Conservation (phyloP, 306 rosid species). For the Malus orientalis region DNA sequence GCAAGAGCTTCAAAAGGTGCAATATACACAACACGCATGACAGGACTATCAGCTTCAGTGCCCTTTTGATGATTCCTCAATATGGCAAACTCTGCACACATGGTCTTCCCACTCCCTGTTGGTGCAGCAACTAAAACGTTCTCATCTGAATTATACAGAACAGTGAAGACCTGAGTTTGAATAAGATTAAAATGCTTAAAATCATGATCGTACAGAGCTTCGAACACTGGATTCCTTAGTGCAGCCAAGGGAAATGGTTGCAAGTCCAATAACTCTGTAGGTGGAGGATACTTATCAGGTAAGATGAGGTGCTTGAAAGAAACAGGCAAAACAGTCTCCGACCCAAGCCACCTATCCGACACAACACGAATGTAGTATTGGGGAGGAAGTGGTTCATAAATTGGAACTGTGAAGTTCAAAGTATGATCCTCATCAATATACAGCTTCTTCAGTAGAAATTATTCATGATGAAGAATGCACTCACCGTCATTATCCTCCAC, state of each 20-base stretch:
- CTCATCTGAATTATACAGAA: conserved; percentile 72
- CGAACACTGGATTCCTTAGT: conserved; percentile 60
- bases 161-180: conserved; percentile 90
- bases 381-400: conserved; percentile 84
- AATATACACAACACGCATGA: conserved; percentile 71
- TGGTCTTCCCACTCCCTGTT: conserved; percentile 94
- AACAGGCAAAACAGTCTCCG: conserved; percentile 79
- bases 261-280: conserved; percentile 83
- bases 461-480: conserved; percentile 77
- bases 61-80: conserved; percentile 77
- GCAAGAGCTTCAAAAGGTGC: conserved; percentile 88
- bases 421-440: conserved; percentile 80
- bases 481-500: conserved; percentile 93
- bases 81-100: conserved; percentile 82
- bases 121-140: conserved; percentile 89
- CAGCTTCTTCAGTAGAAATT: conserved; percentile 83
- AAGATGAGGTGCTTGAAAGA: conserved; percentile 82
- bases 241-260: conserved; percentile 88
- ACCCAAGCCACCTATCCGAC: conserved; percentile 90
- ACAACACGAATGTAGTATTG: conserved; percentile 80
- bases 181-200: conserved; percentile 91
- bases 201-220: conserved; percentile 59
- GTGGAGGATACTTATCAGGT: conserved; percentile 90
- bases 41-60: conserved; percentile 22
- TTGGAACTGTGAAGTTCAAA: conserved; percentile 76